Conservation (phyloP, 2,329 filamentous ascomycete genomes). For the Fusarium chuoi region DNA sequence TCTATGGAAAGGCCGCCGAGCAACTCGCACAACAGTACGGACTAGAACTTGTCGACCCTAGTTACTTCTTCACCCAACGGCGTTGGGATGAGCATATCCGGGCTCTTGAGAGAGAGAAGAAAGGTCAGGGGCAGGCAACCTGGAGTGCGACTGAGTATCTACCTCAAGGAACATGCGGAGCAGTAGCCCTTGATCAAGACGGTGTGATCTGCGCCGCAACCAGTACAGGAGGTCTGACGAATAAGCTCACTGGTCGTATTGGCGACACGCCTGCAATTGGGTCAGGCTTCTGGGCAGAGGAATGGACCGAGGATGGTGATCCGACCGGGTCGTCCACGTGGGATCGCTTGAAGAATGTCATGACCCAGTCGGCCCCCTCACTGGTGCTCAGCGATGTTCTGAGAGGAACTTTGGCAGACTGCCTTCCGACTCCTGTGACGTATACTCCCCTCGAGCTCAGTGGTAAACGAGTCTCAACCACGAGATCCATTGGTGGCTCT, state of each 20-base stretch:
- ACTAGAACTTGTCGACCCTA: conserved; percentile 72
- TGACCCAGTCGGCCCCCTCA: conserved; percentile 18
- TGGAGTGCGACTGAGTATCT: conserved; percentile 75
- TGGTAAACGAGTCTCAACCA: conserved; percentile 27
- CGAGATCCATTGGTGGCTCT: conserved; percentile 68
- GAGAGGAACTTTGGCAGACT: conserved; percentile 65
- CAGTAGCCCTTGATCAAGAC: conserved; percentile 80
- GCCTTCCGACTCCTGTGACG: conserved; percentile 62
- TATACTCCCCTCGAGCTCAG: conserved; percentile 49
- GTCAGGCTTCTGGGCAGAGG: conserved; percentile 90
- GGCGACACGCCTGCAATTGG: conserved; percentile 88
- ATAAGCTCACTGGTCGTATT: conserved; percentile 86
- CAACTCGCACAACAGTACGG: conserved; percentile 74
- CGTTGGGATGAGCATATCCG: conserved; percentile 81
- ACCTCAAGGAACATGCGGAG: conserved; percentile 86
- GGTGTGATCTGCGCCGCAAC: conserved; percentile 77
- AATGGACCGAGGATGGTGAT: conserved; percentile 70
- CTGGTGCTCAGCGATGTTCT: conserved; percentile 52
- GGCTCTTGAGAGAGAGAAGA: conserved; percentile 63
- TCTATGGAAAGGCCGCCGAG: conserved; percentile 76
- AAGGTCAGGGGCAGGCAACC: conserved; percentile 53
- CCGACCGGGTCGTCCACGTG: conserved; percentile 37
- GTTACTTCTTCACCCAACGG: conserved; percentile 82
- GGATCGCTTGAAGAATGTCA: conserved; percentile 21
- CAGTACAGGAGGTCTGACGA: conserved; percentile 82